These are phyloP conservation scores for Plantago elongata DNA, from an alignment of 257 asterid genomes.

Conservation along the genomic window DNA sequence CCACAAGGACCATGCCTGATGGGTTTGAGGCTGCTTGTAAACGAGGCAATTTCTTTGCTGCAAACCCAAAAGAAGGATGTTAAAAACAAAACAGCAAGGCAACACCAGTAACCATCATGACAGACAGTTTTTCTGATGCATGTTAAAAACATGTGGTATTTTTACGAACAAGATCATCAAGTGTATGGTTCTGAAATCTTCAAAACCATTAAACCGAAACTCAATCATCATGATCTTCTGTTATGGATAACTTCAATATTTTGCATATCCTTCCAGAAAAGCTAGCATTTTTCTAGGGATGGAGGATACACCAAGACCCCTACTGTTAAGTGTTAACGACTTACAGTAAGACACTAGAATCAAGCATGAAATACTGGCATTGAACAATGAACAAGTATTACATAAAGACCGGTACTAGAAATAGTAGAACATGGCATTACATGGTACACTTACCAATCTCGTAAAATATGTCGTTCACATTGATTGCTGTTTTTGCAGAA, in stretches of 20 bases:
- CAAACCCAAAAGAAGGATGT: constrained; percentile 14
- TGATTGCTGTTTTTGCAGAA: constrained; percentile 65
- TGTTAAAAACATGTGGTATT: no score
- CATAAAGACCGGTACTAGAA: background rate
- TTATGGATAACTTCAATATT: no score
- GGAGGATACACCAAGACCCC: background rate
- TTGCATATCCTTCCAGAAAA: no score
- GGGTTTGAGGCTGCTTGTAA: constrained; percentile 73
- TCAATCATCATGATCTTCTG: no score
- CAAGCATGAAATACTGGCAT: no score
- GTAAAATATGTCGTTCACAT: constrained; percentile 50
- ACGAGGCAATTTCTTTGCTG: constrained; percentile 85
- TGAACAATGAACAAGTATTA: background rate
- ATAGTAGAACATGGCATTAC: constrained; percentile 2
- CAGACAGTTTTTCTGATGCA: background rate
- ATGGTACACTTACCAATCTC: constrained; percentile 45
- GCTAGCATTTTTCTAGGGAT: no score
- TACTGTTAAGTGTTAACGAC: background rate
- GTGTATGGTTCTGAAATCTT: background rate
- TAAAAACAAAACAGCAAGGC: background rate
- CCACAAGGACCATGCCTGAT: constrained; percentile 79
- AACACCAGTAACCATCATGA: background rate
- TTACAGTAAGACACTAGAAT: background rate
- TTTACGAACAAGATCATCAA: background rate
- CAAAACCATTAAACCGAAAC: background rate